Conservation (phyloP, 176 grass and related monocot genomes). For the Lolium perenne region DNA sequence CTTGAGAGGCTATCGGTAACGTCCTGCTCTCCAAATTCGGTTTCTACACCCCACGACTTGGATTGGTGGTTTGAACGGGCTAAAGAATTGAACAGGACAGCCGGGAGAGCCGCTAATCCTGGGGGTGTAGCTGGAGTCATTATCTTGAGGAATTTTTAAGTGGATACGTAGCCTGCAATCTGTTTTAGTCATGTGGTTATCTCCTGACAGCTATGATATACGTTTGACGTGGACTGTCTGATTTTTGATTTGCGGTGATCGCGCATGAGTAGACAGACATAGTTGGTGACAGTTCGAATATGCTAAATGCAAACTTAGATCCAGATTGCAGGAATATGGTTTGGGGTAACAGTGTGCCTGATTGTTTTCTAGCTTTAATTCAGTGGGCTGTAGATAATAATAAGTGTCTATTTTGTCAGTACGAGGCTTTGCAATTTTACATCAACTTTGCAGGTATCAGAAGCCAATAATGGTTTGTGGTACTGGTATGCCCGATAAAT, state of each 20-base stretch:
- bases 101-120: neutral
- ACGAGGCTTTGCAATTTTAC: no score
- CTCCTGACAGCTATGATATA: constrained; percentile 15
- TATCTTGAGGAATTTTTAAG: constrained; percentile 21
- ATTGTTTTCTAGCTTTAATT: no score
- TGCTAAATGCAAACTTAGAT: constrained; percentile 5
- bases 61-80: constrained; percentile 26
- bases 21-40: constrained; percentile 8
- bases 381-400: no score
- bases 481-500: neutral
- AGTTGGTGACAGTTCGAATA: neutral
- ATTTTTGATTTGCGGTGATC: constrained; percentile 17
- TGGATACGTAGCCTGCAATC: neutral
- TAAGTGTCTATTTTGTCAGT: no score
- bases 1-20: neutral
- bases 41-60: constrained; percentile 23
- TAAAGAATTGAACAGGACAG: constrained; percentile 8
- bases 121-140: neutral
- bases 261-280: neutral
- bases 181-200: neutral
- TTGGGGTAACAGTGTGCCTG: neutral
- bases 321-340: neutral
- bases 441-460: no score
- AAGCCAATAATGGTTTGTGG: no score
- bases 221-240: constrained; percentile 3